Evolutionary conservation across 768 basidiomycete species (phyloP), one percentile per base, ranked within the genome.

Genomic region (Chalciporus sphaerocephalus): DNA sequence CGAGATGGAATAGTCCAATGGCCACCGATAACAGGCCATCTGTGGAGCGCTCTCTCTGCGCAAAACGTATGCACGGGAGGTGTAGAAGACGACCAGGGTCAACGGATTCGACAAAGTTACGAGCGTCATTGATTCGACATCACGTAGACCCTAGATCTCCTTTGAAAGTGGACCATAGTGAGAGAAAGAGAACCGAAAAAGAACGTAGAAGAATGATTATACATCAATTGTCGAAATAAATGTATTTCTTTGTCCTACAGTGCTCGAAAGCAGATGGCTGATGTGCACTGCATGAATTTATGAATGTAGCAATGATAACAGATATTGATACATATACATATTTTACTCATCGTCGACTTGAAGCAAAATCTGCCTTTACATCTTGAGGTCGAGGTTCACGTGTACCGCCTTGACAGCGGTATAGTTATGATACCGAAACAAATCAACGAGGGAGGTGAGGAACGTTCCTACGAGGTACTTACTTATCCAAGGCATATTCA

Each of bases 401-500:
- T 85, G 59, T 6, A 60, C 54, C 0, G 52, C 46, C 47, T 60
- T 60, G 43, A 60, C 51, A 5, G 39, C 27, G 1, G 59, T 56
- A 41, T 60, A 62, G 42, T 74, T 75, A 32, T 69, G 63, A n/a
- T n/a, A n/a, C n/a, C n/a, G n/a, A n/a, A n/a, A n/a, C n/a, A n/a
- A n/a, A n/a, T n/a, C n/a, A n/a, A n/a, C n/a, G n/a, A n/a, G n/a
- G n/a, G n/a, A n/a, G n/a, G n/a, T n/a, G n/a, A n/a, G n/a, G n/a
- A n/a, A n/a, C n/a, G n/a, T n/a, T n/a, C n/a, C n/a, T n/a, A n/a
- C n/a, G n/a, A n/a, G n/a, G n/a, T n/a, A n/a, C n/a, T n/a, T n/a
- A n/a, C n/a, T n/a, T n/a, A n/a, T n/a, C n/a, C 45, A 78, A 53
- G 12, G 86, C 90, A 62, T 91, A 87, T 50, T 87, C 82, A 23